phyloP scores from a whole-genome alignment of 257 asterid genomes.

The Nicotiana sylvestris region DNA sequence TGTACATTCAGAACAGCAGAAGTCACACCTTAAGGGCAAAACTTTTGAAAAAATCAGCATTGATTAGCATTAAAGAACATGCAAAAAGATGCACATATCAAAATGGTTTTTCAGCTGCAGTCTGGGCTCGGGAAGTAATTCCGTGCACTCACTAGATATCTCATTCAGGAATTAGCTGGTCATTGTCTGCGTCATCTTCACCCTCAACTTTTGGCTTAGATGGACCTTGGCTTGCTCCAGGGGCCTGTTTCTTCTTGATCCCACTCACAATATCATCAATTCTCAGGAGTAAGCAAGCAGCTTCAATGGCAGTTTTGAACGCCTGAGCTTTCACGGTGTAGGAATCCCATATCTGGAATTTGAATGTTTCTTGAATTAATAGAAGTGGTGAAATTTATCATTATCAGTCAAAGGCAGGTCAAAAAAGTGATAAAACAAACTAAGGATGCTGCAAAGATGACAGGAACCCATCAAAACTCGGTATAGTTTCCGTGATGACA shows the following conservation, averaged over 20 bases:
- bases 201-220: constrained; percentile 67
- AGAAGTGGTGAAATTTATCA: too few relatives aligned
- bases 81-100: too few relatives aligned
- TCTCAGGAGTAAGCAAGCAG: constrained; percentile 94
- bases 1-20: too few relatives aligned
- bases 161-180: constrained; percentile 79
- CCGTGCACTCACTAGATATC: not conserved
- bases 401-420: too few relatives aligned
- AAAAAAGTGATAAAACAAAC: too few relatives aligned
- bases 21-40: too few relatives aligned
- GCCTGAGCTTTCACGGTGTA: constrained; percentile 91
- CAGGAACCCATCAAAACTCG: too few relatives aligned
- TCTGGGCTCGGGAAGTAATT: not conserved
- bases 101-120: not conserved
- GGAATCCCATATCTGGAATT: constrained; percentile 85
- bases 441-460: too few relatives aligned
- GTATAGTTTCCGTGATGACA: constrained; percentile 35
- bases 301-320: constrained; percentile 91
- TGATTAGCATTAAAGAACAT: too few relatives aligned
- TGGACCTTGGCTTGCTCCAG: constrained; percentile 58
- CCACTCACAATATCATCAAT: constrained; percentile 96
- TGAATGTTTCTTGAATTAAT: too few relatives aligned
- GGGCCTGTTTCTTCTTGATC: constrained; percentile 82
- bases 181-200: constrained; percentile 89
- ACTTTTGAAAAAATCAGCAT: too few relatives aligned